These are phyloP conservation scores for Prunus persica DNA, from an alignment of 306 rosid genomes.

Conservation along the genomic window Prunus_persica_NCBIv2 NC_034013.1:16761001-16761500, in stretches of 20 bases:
- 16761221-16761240: not conserved
- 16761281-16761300: too few species aligned
- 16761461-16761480: too few species aligned
- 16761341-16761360: too few species aligned
- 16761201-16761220: not conserved
- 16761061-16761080: not conserved
- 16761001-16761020: not conserved
- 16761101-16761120: conserved; percentile 2
- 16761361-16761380: too few species aligned
- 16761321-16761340: too few species aligned
- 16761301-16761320: too few species aligned
- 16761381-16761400: too few species aligned
- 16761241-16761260: not conserved
- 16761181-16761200: not conserved
- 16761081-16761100: not conserved
- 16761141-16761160: not conserved
- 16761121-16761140: conserved; percentile 1
- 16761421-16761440: too few species aligned
- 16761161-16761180: not conserved
- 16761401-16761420: too few species aligned
- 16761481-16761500: too few species aligned
- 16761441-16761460: too few species aligned
- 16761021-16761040: not conserved
- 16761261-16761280: not conserved
- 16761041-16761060: not conserved